Base-by-base conservation (phyloP, 352 stramenopile species). In the Globisporangium mamillatum region DNA sequence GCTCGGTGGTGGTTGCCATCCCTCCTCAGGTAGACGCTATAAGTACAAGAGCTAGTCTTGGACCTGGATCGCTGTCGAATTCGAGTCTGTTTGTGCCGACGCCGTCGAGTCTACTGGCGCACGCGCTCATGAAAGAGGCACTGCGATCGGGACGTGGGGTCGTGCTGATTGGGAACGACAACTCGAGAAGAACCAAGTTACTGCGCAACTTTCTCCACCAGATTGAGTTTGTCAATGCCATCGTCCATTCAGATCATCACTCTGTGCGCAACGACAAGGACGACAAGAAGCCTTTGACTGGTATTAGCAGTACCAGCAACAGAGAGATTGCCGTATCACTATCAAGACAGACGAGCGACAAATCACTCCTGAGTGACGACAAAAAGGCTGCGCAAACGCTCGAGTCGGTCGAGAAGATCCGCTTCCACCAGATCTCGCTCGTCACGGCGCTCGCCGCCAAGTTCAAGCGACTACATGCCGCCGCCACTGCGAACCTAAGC, bases 81-180 rank as follows among this genome's bases (percentile, higher is more conserved):
- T 67, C 58, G 34, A 58, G 14, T 41, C 27, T 89, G 10, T 90
- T 84, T 59, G 64, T 90, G 0, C 79, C 79, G 16, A 87, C 79
- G 0, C 36, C 67, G 0, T 69, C 70, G 6, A 90, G 78, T 64
- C 56, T 87, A 0, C n/a, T 85, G 3, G 61, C 71, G n/a, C 81
- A 90, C 56, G 64, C 76, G 1, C 63, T 70, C 9, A 73, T 84
- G 27, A 76, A 73, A 66, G 74, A 86, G 70, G 72, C 68, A 0
- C 52, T 88, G 4, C 78, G 79, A 9, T 75, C 77, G 3, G 78
- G 75, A 14, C 65, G 64, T 52, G 75, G 73, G 0, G 63, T 84
- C 3, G 38, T 90, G 6, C 63, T 90, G 2, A 32, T 85, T 20
- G 78, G 81, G 4, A 48, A 64, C 25, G 67, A 73, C 0, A 75